Evolutionary conservation across 164 flowering plant species (phyloP).

Genomic region (Cinnamomum chago): DNA sequence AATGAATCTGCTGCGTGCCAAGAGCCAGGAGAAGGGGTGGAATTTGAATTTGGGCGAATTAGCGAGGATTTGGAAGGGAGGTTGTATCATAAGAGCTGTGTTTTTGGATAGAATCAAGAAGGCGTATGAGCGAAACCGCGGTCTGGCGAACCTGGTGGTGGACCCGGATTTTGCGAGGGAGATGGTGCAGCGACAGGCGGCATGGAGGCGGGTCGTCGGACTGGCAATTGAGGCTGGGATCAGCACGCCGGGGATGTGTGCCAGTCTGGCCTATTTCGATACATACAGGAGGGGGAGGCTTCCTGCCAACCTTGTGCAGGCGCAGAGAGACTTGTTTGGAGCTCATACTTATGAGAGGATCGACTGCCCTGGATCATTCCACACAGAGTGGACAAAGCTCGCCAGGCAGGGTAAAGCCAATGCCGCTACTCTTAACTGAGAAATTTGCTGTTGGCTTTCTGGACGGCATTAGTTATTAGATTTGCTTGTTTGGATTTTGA

Average conservation of each 20-base stretch:
- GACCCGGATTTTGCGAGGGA: constrained; percentile 45
- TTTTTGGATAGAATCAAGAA: constrained; percentile 43
- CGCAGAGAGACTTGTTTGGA: constrained; percentile 45
- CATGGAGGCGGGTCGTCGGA: constrained; percentile 42
- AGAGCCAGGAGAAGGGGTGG: constrained; percentile 44
- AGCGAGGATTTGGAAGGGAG: constrained; percentile 47
- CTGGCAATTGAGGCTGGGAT: constrained; percentile 34
- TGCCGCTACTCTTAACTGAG: constrained; percentile 6
- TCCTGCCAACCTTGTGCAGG: constrained; percentile 46
- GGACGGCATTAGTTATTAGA: no score
- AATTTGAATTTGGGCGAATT: constrained; percentile 35
- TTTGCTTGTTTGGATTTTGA: no score
- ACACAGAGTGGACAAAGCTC: constrained; percentile 69
- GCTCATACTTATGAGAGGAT: constrained; percentile 44
- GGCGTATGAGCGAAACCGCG: constrained; percentile 42
- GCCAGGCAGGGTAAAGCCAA: constrained; percentile 25
- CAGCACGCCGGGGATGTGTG: constrained; percentile 47
- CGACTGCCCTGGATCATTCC: constrained; percentile 19
- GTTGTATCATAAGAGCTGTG: constrained; percentile 44
- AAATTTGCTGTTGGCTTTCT: neutral
- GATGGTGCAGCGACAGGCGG: constrained; percentile 45
- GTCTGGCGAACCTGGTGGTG: constrained; percentile 33
- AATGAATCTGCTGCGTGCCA: constrained; percentile 42
- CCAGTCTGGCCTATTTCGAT: constrained; percentile 37
- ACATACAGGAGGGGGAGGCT: constrained; percentile 39